Conservation (phyloP, 371 early-diverging fungal species). For the Haplosporangium sp. region DNA sequence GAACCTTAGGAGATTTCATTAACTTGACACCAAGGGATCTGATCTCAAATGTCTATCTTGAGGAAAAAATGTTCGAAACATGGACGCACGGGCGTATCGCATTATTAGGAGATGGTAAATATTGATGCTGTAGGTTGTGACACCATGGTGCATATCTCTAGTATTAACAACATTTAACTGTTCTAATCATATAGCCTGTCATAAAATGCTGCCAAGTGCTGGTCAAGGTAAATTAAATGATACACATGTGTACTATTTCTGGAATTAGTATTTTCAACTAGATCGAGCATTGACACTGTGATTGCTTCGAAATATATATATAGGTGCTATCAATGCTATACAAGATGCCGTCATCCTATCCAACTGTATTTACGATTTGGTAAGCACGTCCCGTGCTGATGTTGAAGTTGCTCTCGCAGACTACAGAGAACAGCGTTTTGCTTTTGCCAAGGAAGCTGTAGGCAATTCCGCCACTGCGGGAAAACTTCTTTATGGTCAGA, state of each 20-base stretch:
- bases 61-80: slow-evolving; percentile 32
- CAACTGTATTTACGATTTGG: slow-evolving; percentile 24
- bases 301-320: background rate
- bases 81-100: slow-evolving; percentile 18
- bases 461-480: background rate
- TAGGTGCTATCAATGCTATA: slow-evolving; percentile 28
- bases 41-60: slow-evolving; percentile 29
- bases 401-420: slow-evolving; percentile 11
- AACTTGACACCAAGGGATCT: slow-evolving; percentile 16
- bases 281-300: background rate
- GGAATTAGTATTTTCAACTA: background rate
- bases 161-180: background rate
- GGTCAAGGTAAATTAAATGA: slow-evolving; percentile 19
- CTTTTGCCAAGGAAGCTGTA: slow-evolving; percentile 8
- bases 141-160: background rate
- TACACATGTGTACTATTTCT: too few species aligned
- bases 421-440: slow-evolving; percentile 17
- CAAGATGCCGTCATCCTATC: slow-evolving; percentile 26
- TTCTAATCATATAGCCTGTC: slow-evolving; percentile 8
- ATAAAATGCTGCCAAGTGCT: slow-evolving; percentile 30
- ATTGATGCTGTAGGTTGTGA: background rate
- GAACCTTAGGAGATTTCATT: slow-evolving; percentile 16
- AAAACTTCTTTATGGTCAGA: slow-evolving; percentile 12
- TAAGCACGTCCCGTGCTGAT: background rate
- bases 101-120: slow-evolving; percentile 18